Conservation (phyloP, 2,329 filamentous ascomycete genomes). For the Fusarium gaditjirri region DNA sequence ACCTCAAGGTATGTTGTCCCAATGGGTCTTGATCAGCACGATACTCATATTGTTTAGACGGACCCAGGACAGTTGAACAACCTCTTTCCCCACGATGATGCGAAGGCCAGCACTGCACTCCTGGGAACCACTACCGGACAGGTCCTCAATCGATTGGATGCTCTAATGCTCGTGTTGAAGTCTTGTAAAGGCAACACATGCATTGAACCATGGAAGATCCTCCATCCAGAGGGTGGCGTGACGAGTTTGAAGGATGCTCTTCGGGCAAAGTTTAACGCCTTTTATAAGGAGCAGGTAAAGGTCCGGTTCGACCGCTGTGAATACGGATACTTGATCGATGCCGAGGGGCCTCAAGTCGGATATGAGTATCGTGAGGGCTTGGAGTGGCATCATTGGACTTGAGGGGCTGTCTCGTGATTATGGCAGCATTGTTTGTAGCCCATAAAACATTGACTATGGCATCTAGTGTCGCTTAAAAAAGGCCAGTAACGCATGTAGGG, state of each 20-base stretch:
- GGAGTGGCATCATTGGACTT: constrained; percentile 46
- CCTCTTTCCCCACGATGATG: constrained; percentile 36
- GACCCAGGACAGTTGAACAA: constrained; percentile 65
- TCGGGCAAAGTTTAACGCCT: constrained; percentile 57
- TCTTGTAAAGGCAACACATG: constrained; percentile 66
- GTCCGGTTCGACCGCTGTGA: constrained; percentile 66
- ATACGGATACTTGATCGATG: constrained; percentile 64
- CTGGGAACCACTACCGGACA: constrained; percentile 44
- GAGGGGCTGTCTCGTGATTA: not conserved
- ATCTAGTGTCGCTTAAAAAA: not conserved
- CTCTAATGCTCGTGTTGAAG: constrained; percentile 69
- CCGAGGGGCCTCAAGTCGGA: constrained; percentile 62
- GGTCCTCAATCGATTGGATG: constrained; percentile 63
- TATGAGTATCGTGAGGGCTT: constrained; percentile 43
- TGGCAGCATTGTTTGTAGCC: not conserved
- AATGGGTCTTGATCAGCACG: accelerated
- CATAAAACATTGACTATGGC: not conserved
- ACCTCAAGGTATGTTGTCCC: constrained; percentile 57
- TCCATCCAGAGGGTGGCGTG: constrained; percentile 66
- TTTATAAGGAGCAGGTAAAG: constrained; percentile 60
- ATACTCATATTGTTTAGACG: constrained; percentile 48
- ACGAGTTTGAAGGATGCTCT: constrained; percentile 63
- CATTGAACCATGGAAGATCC: constrained; percentile 64
- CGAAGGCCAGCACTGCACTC: constrained; percentile 21
- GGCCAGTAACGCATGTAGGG: accelerated